These are phyloP conservation scores for Fusarium foetens DNA, from an alignment of 2,329 filamentous ascomycete genomes.

Conservation along the genomic window DNA sequence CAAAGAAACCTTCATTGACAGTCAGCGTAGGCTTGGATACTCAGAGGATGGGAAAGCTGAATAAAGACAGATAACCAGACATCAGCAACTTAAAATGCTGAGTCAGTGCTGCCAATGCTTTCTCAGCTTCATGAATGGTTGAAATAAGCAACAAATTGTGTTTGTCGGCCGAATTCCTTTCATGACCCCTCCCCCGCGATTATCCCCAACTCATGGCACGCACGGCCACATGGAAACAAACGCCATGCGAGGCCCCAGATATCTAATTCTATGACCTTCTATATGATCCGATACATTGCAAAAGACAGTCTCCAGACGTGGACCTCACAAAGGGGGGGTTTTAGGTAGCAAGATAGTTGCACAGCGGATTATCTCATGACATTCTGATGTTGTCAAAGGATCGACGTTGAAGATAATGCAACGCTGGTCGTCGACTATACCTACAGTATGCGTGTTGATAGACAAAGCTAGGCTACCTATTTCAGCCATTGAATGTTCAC, in stretches of 20 bases:
- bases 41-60: not conserved
- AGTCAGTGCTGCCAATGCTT: not conserved
- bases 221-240: slow-evolving; percentile 40
- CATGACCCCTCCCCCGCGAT: slow-evolving; percentile 41
- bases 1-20: not conserved
- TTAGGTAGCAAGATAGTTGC: slow-evolving; percentile 1
- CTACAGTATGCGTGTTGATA: slow-evolving; percentile 15
- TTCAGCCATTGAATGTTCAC: slow-evolving; percentile 37
- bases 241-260: slow-evolving; percentile 35
- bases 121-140: not conserved
- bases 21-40: not conserved
- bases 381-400: not conserved
- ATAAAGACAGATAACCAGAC: not conserved
- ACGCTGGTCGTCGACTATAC: slow-evolving; percentile 10
- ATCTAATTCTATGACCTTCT: slow-evolving; percentile 18
- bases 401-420: slow-evolving; percentile 13
- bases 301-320: not conserved
- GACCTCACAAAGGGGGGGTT: not conserved
- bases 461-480: slow-evolving; percentile 9
- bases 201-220: slow-evolving; percentile 33
- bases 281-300: slow-evolving; percentile 8
- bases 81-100: not conserved
- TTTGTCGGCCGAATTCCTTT: slow-evolving; percentile 8
- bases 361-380: not conserved
- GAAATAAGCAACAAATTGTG: not conserved